Percentiles rank a stretch among this genome's conserved stretches.
These are phyloP conservation scores for Chloranthus sessilifolius DNA, from an alignment of 164 flowering plant species.

Conservation along the genomic window DNA sequence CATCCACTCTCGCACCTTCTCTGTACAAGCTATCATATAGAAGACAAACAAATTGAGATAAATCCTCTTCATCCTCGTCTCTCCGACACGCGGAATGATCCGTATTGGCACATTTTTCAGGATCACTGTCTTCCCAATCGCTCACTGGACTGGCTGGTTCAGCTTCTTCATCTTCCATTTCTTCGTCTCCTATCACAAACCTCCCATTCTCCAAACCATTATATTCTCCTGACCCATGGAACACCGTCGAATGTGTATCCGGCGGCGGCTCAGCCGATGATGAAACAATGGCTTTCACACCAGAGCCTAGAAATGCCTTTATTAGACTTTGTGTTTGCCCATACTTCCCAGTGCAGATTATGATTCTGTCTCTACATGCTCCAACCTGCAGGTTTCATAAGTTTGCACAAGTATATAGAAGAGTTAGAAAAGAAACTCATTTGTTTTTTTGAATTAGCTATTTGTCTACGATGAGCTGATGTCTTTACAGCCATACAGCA, in stretches of 20 bases:
- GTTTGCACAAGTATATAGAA: slow-evolving; percentile 1
- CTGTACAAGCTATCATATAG: slow-evolving; percentile 71
- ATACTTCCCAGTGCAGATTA: slow-evolving; percentile 73
- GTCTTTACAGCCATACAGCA: too few species aligned
- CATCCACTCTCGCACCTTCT: slow-evolving; percentile 68
- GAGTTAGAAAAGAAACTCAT: too few species aligned
- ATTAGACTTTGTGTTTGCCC: slow-evolving; percentile 57
- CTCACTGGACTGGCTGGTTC: slow-evolving; percentile 68
- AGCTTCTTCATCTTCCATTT: slow-evolving; percentile 65
- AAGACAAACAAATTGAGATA: slow-evolving; percentile 62
- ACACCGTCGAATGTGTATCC: slow-evolving; percentile 35
- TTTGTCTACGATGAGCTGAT: too few species aligned
- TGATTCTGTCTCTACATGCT: slow-evolving; percentile 97
- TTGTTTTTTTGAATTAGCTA: too few species aligned
- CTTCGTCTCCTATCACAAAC: slow-evolving; percentile 94
- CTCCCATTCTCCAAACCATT: slow-evolving; percentile 57
- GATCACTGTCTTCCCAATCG: slow-evolving; percentile 98
- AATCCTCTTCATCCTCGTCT: slow-evolving; percentile 77
- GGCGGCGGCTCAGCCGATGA: slow-evolving; percentile 64
- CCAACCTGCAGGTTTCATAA: slow-evolving; percentile 53
- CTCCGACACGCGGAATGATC: slow-evolving; percentile 30
- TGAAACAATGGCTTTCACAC: slow-evolving; percentile 90
- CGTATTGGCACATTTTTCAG: slow-evolving; percentile 57
- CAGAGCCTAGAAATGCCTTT: slow-evolving; percentile 83
- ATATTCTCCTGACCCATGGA: slow-evolving; percentile 48